A percentile compares a stretch with the other conserved stretches of the same genome.
Evolutionary conservation across 768 basidiomycete genomes (phyloP).

Genomic region (Kwoniella sp.): DNA sequence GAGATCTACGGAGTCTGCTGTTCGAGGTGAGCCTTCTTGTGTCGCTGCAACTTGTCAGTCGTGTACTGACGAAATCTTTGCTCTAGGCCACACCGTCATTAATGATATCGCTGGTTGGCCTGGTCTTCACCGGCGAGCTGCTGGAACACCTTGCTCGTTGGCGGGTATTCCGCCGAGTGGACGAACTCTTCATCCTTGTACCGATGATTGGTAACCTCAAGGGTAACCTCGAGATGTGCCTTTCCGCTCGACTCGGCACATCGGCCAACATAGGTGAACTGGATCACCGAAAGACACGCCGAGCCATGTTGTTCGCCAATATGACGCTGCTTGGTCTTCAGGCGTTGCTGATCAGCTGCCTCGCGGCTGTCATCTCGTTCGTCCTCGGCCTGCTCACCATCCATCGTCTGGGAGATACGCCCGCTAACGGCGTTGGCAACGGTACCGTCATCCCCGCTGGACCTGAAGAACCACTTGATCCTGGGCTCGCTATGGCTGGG

Average conservation of each 20-base stretch:
- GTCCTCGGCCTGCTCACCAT: constrained; percentile 58
- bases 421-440: constrained; percentile 2
- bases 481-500: constrained; percentile 28
- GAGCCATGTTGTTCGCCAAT: constrained; percentile 71
- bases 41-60: not conserved
- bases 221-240: constrained; percentile 97
- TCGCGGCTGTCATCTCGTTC: constrained; percentile 75
- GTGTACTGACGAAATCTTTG: not conserved
- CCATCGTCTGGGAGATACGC: constrained; percentile 43
- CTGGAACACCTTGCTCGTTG: constrained; percentile 86
- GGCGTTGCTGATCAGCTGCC: constrained; percentile 78
- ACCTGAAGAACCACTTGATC: constrained; percentile 14
- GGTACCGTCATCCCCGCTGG: not conserved
- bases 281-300: constrained; percentile 63
- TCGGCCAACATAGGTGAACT: constrained; percentile 88
- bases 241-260: constrained; percentile 90
- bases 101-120: constrained; percentile 72
- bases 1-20: constrained; percentile 37
- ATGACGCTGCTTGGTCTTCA: constrained; percentile 86
- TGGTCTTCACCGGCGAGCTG: constrained; percentile 85
- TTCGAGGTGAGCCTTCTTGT: constrained; percentile 36
- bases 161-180: constrained; percentile 80
- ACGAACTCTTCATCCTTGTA: constrained; percentile 94
- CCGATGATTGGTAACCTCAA: constrained; percentile 88
- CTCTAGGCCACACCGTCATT: constrained; percentile 81